Percentiles rank a stretch among this genome's conserved stretches.
Conservation (phyloP, 345 rosid genomes). For the Eucalyptus erythrocorys region DNA sequence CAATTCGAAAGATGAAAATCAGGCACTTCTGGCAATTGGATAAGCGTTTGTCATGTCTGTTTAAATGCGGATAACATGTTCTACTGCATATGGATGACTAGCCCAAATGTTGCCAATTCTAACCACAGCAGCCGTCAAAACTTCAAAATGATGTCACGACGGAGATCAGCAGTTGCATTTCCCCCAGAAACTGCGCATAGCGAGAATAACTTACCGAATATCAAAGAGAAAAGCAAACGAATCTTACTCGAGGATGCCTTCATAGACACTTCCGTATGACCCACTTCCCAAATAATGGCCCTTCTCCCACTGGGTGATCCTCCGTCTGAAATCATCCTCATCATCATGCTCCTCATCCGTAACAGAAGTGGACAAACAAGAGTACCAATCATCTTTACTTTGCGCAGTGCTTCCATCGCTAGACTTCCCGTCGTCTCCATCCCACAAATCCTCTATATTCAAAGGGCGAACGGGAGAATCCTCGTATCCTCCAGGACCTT, state of each 20-base stretch:
- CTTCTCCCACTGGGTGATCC: conserved; percentile 10
- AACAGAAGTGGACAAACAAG: background rate
- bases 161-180: background rate
- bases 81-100: background rate
- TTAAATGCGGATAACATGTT: background rate
- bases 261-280: conserved; percentile 23
- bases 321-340: background rate
- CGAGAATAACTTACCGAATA: no score
- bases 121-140: background rate
- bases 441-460: background rate
- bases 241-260: conserved; percentile 14
- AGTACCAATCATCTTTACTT: background rate
- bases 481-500: background rate
- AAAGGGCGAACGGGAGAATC: background rate
- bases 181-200: background rate
- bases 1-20: background rate
- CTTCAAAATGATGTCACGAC: background rate
- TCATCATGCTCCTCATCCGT: background rate
- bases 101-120: background rate
- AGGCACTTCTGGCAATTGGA: background rate
- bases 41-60: background rate
- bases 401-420: background rate
- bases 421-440: background rate
- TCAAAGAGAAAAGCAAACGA: background rate
- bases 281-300: conserved; percentile 28